Evolutionary conservation across 2,329 filamentous ascomycete genomes (phyloP).

Genomic region (Pseudocercospora cruenta): DNA sequence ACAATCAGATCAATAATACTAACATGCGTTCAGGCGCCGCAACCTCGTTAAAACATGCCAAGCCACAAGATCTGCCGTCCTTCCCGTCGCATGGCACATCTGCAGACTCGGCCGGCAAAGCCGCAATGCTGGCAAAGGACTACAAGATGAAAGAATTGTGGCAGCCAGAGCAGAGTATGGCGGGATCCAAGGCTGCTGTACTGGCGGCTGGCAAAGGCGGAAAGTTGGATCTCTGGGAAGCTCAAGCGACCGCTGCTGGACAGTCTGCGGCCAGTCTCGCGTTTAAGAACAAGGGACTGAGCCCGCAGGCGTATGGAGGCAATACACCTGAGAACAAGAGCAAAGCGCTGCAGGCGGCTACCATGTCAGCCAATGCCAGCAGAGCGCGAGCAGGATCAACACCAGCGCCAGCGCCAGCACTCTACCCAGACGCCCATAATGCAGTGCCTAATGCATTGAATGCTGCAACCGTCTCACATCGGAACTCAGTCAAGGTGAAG

Average conservation of each 20-base stretch:
- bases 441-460: constrained; percentile 70
- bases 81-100: constrained; percentile 75
- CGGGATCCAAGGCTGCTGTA: constrained; percentile 75
- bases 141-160: constrained; percentile 65
- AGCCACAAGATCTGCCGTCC: constrained; percentile 72
- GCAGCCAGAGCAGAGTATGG: constrained; percentile 65
- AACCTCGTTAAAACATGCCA: constrained; percentile 70
- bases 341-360: constrained; percentile 74
- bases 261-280: constrained; percentile 72
- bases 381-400: constrained; percentile 68
- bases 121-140: constrained; percentile 62
- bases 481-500: constrained; percentile 43
- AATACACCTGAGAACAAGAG: constrained; percentile 58
- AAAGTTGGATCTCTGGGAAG: constrained; percentile 57
- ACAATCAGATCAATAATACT: constrained; percentile 1
- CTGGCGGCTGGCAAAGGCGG: constrained; percentile 62
- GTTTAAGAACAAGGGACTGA: constrained; percentile 58
- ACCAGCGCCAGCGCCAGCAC: constrained; percentile 46
- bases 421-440: constrained; percentile 62
- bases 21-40: constrained; percentile 54
- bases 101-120: constrained; percentile 64
- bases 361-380: constrained; percentile 69
- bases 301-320: constrained; percentile 51
- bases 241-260: constrained; percentile 56
- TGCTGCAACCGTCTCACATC: constrained; percentile 71